These are phyloP conservation scores for Lyophyllum atratum DNA, from an alignment of 768 basidiomycete species.

Conservation along the genomic window DNA sequence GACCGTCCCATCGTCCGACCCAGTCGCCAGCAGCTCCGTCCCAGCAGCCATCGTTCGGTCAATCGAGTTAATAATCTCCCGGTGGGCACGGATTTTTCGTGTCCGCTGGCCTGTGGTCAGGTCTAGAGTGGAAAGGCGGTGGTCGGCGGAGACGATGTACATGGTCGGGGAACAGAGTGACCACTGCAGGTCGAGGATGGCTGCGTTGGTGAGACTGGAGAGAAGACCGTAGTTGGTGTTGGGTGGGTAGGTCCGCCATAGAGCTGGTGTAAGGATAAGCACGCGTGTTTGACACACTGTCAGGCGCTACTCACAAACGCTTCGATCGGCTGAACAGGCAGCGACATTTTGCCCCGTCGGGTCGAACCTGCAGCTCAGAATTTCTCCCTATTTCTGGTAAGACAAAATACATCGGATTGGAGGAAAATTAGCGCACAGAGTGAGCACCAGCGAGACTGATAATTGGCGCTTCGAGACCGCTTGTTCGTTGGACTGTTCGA, in stretches of 20 bases:
- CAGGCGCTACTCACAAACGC: conserved; percentile 68
- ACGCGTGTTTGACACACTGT: conserved; percentile 2
- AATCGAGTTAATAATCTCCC: conserved; percentile 87
- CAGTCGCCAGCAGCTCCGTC: conserved; percentile 82
- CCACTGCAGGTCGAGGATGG: conserved; percentile 93
- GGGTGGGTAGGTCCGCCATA: conserved; percentile 91
- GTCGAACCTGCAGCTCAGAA: conserved; percentile 90
- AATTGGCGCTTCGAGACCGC: conserved; percentile 91
- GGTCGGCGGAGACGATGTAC: conserved; percentile 91
- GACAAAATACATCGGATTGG: neutral
- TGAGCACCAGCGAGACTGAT: conserved; percentile 88
- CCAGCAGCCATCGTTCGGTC: conserved; percentile 88
- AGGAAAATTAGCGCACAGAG: conserved; percentile 50
- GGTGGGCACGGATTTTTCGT: conserved; percentile 83
- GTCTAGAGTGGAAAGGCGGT: conserved; percentile 74
- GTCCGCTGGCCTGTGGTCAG: conserved; percentile 82
- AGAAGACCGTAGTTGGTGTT: conserved; percentile 92
- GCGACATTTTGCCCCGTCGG: conserved; percentile 94
- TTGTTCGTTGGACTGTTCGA: conserved; percentile 88
- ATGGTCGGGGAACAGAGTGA: conserved; percentile 71
- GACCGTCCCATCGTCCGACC: conserved; percentile 90
- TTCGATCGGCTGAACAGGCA: conserved; percentile 87
- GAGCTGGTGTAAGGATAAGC: conserved; percentile 43
- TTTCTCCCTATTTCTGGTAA: conserved; percentile 64
- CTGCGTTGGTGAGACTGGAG: conserved; percentile 82